These are phyloP conservation scores for Tolypocladium endophyticum DNA, from an alignment of 2,329 filamentous ascomycete species.

Conservation along the genomic window DNA sequence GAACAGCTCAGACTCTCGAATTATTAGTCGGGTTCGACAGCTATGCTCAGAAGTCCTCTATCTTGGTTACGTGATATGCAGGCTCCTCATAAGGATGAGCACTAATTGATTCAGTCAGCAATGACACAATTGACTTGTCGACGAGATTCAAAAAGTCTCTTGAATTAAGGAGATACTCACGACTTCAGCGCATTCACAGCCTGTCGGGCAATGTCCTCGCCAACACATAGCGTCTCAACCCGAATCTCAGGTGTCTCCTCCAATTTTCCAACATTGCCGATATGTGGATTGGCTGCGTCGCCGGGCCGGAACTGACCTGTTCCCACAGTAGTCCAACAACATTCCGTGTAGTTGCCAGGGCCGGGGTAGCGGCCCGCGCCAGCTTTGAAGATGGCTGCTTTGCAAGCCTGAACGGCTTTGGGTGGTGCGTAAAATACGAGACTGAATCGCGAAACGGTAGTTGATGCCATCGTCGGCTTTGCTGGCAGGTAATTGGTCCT, in stretches of 20 bases:
- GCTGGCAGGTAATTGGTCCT: neutral
- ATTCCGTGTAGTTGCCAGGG: constrained; percentile 43
- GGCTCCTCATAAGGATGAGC: neutral
- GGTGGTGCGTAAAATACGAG: constrained; percentile 43
- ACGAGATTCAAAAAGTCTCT: neutral
- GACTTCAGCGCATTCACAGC: neutral
- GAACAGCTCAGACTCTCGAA: too few relatives aligned
- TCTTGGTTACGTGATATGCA: neutral
- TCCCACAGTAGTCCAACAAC: constrained; percentile 40
- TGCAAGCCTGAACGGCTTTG: constrained; percentile 34
- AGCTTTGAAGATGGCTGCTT: constrained; percentile 44
- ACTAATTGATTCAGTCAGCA: neutral
- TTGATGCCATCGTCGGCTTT: neutral
- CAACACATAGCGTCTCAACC: constrained; percentile 53
- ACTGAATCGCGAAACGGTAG: constrained; percentile 12
- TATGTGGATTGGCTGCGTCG: constrained; percentile 48
- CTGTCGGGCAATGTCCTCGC: constrained; percentile 11
- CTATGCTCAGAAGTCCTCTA: neutral
- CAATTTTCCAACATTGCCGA: constrained; percentile 45
- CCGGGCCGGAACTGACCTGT: constrained; percentile 58
- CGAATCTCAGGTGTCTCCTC: constrained; percentile 50
- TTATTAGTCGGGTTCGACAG: too few relatives aligned
- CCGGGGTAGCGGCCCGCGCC: constrained; percentile 44
- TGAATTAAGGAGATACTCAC: neutral
- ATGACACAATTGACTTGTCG: neutral